phyloP scores from a whole-genome alignment of 441 rosid genomes.

The Arabidopsis lyrata region DNA sequence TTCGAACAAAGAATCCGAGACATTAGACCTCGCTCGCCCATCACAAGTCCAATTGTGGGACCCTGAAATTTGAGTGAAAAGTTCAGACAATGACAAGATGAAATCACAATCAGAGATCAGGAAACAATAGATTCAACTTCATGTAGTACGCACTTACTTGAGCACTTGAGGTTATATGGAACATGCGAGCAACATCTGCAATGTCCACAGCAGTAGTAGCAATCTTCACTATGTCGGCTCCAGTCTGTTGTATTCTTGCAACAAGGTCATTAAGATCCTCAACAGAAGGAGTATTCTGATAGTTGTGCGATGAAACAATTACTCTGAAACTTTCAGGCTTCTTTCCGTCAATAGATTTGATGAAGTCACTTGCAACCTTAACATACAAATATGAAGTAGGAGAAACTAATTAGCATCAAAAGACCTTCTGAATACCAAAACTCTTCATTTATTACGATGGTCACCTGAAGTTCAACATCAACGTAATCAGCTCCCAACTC shows the following conservation, averaged over 20 bases:
- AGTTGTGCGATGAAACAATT: conserved; percentile 90
- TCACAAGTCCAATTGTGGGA: conserved; percentile 81
- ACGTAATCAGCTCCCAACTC: conserved; percentile 92
- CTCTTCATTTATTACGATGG: background rate
- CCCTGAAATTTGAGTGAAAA: conserved; percentile 57
- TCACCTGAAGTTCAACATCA: conserved; percentile 95
- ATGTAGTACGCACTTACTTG: conserved; percentile 65
- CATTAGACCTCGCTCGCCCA: conserved; percentile 94
- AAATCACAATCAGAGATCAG: conserved; percentile 24
- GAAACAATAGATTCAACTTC: conserved; percentile 2
- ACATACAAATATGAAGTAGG: conserved; percentile 31
- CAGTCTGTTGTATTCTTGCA: conserved; percentile 72
- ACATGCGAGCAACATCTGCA: conserved; percentile 83
- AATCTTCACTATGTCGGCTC: conserved; percentile 95
- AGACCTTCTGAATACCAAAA: conserved; percentile 3
- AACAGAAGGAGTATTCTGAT: conserved; percentile 74
- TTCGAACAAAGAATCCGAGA: conserved; percentile 90
- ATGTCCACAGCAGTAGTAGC: conserved; percentile 90
- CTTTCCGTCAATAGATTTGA: conserved; percentile 60
- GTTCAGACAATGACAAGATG: background rate
- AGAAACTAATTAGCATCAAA: conserved; percentile 17
- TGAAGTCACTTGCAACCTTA: conserved; percentile 81
- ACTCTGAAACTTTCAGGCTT: conserved; percentile 75
- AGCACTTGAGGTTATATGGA: conserved; percentile 81
- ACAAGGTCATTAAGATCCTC: conserved; percentile 86